Evolutionary conservation across 1,284 basidiomycete species (phyloP).

Genomic region (Trichosporon sp.): DNA sequence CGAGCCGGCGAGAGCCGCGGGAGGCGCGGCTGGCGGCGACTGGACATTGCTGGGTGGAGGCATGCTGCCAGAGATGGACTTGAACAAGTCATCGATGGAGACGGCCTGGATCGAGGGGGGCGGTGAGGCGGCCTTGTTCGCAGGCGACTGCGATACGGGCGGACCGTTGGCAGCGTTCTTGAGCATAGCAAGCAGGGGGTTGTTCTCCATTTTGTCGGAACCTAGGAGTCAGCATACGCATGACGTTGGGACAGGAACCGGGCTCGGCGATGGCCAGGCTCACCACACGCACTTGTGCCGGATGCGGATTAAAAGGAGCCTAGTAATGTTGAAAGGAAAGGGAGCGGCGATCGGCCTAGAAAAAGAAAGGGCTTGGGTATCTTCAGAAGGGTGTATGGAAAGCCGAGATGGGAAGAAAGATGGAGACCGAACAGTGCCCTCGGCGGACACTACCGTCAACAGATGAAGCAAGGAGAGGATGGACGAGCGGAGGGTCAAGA

Average conservation of each 20-base stretch:
- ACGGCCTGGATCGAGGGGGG: slow-evolving; percentile 30
- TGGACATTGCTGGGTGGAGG: background rate
- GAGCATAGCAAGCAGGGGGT: slow-evolving; percentile 40
- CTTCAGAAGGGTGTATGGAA: slow-evolving; percentile 1
- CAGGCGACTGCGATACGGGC: slow-evolving; percentile 10
- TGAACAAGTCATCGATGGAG: slow-evolving; percentile 39
- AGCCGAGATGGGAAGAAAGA: background rate
- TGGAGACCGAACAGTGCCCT: slow-evolving; percentile 2
- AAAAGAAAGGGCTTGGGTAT: background rate
- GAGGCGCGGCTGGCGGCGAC: slow-evolving; percentile 11
- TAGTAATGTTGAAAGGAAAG: slow-evolving; percentile 5
- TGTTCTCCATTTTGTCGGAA: slow-evolving; percentile 29
- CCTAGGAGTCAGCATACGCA: background rate
- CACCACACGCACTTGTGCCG: background rate
- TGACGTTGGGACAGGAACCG: background rate
- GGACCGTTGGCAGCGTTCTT: slow-evolving; percentile 25
- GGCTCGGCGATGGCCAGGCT: background rate
- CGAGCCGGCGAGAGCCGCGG: background rate
- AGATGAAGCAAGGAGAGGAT: background rate
- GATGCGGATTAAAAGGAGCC: background rate
- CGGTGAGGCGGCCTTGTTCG: slow-evolving; percentile 27
- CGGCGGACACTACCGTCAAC: background rate
- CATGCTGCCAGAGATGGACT: slow-evolving; percentile 22
- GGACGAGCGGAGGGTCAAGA: no score
- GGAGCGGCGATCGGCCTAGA: background rate